Evolutionary conservation across 257 asterid species (phyloP).

Genomic region (Fraxinus pennsylvanica): DNA sequence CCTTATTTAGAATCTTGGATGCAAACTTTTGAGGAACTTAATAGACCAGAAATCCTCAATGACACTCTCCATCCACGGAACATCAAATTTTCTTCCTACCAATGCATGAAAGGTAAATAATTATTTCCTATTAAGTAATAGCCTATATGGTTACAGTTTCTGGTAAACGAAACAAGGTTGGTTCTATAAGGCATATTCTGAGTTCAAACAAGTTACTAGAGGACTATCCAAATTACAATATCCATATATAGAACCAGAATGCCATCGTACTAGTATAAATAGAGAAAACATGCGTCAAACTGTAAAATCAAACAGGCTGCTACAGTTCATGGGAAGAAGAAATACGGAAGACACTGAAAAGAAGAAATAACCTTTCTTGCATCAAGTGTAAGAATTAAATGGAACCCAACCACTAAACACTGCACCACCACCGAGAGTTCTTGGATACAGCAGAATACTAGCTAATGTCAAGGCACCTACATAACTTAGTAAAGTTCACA

Average conservation of each 20-base stretch:
- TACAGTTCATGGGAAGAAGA: background rate
- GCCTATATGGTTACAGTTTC: background rate
- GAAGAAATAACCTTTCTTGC: constrained; percentile 65
- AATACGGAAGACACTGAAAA: constrained; percentile 8
- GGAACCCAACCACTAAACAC: constrained; percentile 99
- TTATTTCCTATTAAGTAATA: background rate
- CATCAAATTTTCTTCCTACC: background rate
- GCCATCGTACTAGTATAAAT: background rate
- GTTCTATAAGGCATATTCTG: background rate
- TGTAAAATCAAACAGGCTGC: constrained; percentile 6
- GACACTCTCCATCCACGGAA: background rate
- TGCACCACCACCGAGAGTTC: constrained; percentile 93
- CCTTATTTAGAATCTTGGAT: background rate
- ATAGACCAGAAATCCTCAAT: background rate
- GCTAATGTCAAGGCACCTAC: constrained; percentile 94
- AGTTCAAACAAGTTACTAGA: background rate
- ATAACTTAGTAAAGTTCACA: constrained; percentile 17
- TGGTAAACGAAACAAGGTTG: background rate
- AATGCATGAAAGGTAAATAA: constrained; percentile 13
- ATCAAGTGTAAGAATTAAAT: constrained; percentile 64
- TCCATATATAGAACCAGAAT: background rate
- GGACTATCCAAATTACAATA: background rate
- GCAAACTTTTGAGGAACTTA: background rate
- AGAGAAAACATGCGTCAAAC: constrained; percentile 15
- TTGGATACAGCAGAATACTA: constrained; percentile 82